phyloP scores from a whole-genome alignment of 1,139 yeast species.

The Casaregolazyma lundiana region DNA sequence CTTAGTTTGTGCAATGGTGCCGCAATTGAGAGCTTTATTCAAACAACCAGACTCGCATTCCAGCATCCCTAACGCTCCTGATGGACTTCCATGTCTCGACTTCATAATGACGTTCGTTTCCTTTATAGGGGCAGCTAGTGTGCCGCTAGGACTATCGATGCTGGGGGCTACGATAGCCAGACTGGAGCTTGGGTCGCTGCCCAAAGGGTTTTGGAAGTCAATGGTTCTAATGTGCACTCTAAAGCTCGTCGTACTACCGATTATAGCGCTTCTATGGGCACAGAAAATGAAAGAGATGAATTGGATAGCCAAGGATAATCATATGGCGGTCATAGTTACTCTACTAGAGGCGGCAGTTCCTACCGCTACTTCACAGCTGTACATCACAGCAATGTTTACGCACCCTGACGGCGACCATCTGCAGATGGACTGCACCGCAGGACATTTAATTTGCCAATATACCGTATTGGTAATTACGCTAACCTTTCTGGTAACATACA shows the following conservation, averaged over 20 bases:
- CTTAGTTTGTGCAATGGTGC: constrained; percentile 70
- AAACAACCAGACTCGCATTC: constrained; percentile 28
- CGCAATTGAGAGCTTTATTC: constrained; percentile 80
- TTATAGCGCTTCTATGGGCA: constrained; percentile 58
- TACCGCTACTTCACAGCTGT: constrained; percentile 78
- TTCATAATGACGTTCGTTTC: constrained; percentile 74
- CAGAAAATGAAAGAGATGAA: constrained; percentile 44
- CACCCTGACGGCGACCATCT: constrained; percentile 50
- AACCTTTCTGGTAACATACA: constrained; percentile 44
- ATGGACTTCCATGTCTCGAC: constrained; percentile 72
- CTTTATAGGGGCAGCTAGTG: constrained; percentile 82
- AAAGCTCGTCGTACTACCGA: constrained; percentile 53
- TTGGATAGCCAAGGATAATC: constrained; percentile 51
- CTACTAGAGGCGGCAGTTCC: constrained; percentile 78
- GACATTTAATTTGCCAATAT: constrained; percentile 67
- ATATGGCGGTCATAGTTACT: constrained; percentile 61
- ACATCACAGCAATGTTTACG: constrained; percentile 78
- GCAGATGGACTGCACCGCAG: constrained; percentile 81
- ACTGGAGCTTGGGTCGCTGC: constrained; percentile 53
- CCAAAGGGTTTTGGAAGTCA: constrained; percentile 68
- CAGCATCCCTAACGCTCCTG: constrained; percentile 67
- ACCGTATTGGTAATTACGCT: constrained; percentile 53
- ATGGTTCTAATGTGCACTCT: constrained; percentile 43
- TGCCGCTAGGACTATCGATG: constrained; percentile 76
- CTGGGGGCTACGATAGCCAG: constrained; percentile 86